phyloP scores from a whole-genome alignment of 805 yeast genomes.

The Lachancea sp. region DNA sequence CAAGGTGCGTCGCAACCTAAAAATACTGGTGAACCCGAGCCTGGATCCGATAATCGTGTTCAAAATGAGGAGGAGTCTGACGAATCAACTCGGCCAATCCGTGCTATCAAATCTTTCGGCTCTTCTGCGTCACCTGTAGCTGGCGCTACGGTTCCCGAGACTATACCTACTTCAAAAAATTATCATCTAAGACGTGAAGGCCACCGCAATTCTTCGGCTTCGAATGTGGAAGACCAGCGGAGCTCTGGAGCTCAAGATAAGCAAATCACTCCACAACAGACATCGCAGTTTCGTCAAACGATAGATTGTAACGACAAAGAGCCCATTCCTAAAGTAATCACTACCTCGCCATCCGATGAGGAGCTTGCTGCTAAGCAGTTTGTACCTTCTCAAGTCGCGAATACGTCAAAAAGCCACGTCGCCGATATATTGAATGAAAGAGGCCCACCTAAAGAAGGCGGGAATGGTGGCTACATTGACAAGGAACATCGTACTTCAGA shows the following conservation, averaged over 20 bases:
- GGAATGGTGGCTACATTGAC: neutral
- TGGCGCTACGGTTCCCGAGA: slow-evolving; percentile 31
- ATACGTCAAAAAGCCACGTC: slow-evolving; percentile 4
- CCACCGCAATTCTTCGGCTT: neutral
- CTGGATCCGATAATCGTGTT: neutral
- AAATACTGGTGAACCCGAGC: neutral
- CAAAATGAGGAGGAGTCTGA: neutral
- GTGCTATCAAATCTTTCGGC: slow-evolving; percentile 3
- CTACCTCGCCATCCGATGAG: slow-evolving; percentile 3
- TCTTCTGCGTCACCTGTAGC: slow-evolving; percentile 19
- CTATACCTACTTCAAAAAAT: slow-evolving; percentile 32
- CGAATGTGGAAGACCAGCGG: neutral
- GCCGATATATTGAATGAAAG: slow-evolving; percentile 3
- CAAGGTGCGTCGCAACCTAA: neutral
- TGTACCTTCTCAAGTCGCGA: slow-evolving; percentile 3
- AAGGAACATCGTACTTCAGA: neutral
- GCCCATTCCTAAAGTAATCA: neutral
- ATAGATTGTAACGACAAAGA: neutral
- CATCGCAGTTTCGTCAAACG: neutral
- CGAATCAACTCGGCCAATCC: neutral
- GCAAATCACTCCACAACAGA: neutral
- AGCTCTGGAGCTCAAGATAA: neutral
- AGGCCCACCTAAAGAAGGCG: neutral
- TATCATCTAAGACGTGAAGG: slow-evolving; percentile 18
- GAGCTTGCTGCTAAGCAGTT: slow-evolving; percentile 4